Percentiles rank a stretch among this genome's conserved stretches.
Evolutionary conservation across 805 yeast genomes (phyloP).

Genomic region (Saccharomycopsis schoenii): DNA sequence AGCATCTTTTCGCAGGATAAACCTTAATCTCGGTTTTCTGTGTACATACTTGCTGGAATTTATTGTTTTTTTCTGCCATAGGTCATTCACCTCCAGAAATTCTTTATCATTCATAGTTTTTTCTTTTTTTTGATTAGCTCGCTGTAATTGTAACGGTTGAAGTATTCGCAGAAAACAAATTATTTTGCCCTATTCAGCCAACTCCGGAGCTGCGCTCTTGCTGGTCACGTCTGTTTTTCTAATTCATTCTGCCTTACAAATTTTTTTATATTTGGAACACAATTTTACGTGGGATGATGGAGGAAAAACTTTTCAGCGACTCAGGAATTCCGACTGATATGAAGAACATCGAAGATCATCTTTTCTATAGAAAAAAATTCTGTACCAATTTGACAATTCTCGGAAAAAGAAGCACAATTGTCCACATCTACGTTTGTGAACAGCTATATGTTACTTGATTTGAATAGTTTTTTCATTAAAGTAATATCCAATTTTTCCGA

Average conservation of each 20-base stretch:
- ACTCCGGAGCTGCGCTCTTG: background rate
- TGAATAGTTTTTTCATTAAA: too few species aligned
- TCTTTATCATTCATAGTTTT: background rate
- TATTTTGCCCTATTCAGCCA: background rate
- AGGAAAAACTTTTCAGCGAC: too few species aligned
- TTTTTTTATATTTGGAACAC: background rate
- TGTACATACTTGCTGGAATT: background rate
- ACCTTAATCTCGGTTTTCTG: background rate
- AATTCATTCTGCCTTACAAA: background rate
- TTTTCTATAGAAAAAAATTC: too few species aligned
- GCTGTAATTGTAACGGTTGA: background rate
- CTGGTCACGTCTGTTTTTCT: background rate
- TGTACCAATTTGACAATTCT: too few species aligned
- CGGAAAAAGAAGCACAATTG: too few species aligned
- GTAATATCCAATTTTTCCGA: too few species aligned
- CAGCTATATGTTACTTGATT: too few species aligned
- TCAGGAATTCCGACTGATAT: too few species aligned
- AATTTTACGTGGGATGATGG: background rate
- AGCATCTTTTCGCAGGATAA: too few species aligned
- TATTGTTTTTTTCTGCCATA: background rate
- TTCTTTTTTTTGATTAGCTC: background rate
- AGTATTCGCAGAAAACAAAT: background rate
- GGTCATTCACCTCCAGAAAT: background rate
- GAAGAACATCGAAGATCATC: too few species aligned
- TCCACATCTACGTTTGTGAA: too few species aligned